Conservation (phyloP, 345 rosid species). For the Boechera retrofracta region DNA sequence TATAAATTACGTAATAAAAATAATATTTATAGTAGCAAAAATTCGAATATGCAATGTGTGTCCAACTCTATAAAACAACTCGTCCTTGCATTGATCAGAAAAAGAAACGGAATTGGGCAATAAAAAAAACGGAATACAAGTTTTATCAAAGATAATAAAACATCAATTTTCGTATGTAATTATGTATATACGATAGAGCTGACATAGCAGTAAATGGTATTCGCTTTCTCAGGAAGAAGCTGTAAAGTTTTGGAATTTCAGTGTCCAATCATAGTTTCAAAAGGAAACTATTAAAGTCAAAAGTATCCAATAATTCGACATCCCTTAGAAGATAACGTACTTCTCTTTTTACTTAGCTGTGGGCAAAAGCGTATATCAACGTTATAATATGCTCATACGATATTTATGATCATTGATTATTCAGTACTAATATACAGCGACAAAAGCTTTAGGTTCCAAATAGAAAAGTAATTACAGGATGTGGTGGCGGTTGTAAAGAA, state of each 20-base stretch:
- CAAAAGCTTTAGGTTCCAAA: not conserved
- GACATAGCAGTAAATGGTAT: conserved; percentile 14
- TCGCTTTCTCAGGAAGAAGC: conserved; percentile 39
- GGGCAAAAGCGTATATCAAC: conserved; percentile 6
- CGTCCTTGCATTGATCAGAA: not conserved
- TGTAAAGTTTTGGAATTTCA: conserved; percentile 28
- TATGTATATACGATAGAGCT: conserved; percentile 13
- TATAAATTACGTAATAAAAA: too few species aligned
- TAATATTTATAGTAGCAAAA: too few species aligned
- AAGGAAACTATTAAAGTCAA: conserved; percentile 37
- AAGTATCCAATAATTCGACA: conserved; percentile 26
- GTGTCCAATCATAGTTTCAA: conserved; percentile 31
- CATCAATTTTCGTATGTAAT: not conserved
- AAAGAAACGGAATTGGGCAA: not conserved
- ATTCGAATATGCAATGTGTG: not conserved
- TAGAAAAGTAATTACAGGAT: too few species aligned
- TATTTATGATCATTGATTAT: conserved; percentile 10
- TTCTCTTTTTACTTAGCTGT: conserved; percentile 21
- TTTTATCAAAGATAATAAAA: too few species aligned
- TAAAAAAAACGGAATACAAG: too few species aligned
- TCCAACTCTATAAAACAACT: not conserved
- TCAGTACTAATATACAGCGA: not conserved
- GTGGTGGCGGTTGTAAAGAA: too few species aligned
- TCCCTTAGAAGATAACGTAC: conserved; percentile 12
- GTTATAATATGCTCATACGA: conserved; percentile 12